Evolutionary conservation across 345 rosid genomes (phyloP).

Genomic region (Salix dunnii): DNA sequence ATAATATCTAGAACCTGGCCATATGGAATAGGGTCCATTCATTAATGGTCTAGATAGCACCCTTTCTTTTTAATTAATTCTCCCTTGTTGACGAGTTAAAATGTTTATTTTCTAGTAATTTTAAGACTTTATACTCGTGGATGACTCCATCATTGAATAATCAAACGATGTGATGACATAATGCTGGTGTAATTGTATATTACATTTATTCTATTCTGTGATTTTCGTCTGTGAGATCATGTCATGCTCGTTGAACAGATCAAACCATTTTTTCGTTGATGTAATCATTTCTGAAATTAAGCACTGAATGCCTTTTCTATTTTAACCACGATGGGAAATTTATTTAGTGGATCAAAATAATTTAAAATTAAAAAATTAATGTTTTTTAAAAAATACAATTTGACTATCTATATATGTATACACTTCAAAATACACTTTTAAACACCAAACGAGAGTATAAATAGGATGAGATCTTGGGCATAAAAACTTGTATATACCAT

Average conservation of each 20-base stretch:
- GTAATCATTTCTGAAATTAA: background rate
- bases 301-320: background rate
- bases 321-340: background rate
- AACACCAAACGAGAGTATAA: slow-evolving; percentile 7
- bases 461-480: slow-evolving; percentile 14
- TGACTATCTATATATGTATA: too few species aligned
- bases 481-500: background rate
- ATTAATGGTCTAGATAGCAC: background rate
- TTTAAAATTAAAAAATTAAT: too few species aligned
- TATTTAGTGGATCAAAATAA: too few species aligned
- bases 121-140: too few species aligned
- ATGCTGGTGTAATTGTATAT: background rate
- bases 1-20: background rate
- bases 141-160: background rate
- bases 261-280: background rate
- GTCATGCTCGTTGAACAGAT: background rate
- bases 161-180: background rate
- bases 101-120: too few species aligned
- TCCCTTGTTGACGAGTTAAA: too few species aligned
- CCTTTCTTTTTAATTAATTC: background rate
- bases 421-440: too few species aligned
- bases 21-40: background rate
- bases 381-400: too few species aligned
- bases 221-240: background rate
- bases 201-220: background rate